These are phyloP conservation scores for Bryoerythrophyllum caledonicum DNA, from an alignment of 225 moss, liverwort and hornwort species.

Conservation along the genomic window DNA sequence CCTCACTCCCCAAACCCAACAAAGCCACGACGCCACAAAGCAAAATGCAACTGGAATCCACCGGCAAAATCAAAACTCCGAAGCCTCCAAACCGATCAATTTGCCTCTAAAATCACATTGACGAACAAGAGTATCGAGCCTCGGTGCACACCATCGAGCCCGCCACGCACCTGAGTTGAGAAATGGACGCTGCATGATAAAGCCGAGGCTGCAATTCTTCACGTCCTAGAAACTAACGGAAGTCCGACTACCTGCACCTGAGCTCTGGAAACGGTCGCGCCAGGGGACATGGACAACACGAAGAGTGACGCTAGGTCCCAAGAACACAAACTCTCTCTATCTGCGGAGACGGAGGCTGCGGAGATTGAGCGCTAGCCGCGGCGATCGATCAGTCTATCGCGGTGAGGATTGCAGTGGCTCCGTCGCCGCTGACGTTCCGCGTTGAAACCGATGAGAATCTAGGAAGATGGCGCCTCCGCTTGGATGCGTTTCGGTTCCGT, in stretches of 20 bases:
- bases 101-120: not conserved
- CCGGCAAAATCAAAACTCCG: not conserved
- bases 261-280: no score
- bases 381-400: not conserved
- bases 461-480: not conserved
- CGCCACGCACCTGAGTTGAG: not conserved
- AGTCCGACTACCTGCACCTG: not conserved
- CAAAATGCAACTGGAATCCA: not conserved
- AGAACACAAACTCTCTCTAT: not conserved
- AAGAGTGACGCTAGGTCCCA: not conserved
- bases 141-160: not conserved
- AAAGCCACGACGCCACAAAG: not conserved
- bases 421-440: not conserved
- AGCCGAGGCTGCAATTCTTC: not conserved
- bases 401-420: not conserved
- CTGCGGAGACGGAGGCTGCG: not conserved
- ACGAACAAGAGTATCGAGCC: not conserved
- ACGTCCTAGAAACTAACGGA: not conserved
- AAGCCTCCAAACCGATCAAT: not conserved
- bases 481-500: no score
- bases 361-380: not conserved
- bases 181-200: not conserved
- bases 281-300: not conserved
- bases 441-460: not conserved
- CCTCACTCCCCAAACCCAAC: not conserved